Base-by-base conservation (phyloP, 1,284 basidiomycete species). In the Anthracocystis panici-leucophaei region DNA sequence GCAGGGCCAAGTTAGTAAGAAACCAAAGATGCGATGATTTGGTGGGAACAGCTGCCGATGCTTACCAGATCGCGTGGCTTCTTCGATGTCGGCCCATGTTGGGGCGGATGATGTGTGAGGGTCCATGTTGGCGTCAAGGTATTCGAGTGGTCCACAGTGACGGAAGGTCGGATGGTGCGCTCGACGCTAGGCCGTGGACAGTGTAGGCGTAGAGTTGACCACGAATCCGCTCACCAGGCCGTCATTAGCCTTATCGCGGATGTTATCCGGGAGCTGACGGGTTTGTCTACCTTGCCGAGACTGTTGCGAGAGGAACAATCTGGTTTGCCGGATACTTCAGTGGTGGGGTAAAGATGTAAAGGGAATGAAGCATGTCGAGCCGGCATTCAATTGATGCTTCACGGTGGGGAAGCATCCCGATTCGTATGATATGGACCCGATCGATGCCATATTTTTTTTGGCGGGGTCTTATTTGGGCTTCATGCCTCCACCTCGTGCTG, bases 21-120 rank as follows among this genome's bases (percentile, higher is more conserved):
- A 25, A 18, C 11, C 11, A 51, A 14, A 10, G 20, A 33, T 46
- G 35, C 16, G 16, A 5, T 18, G 23, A 29, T 33, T 14, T 14
- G 49, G 27, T 7, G 18, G 12, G 3, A 29, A 27, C 31, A 14
- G 51, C 27, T 33, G 16, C 25, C 25, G 49, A 65, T 53, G 25
- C 74, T 63, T 50, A 77, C 75, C 69, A 57, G 62, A 65, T 18
- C 63, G 66, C 9, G 70, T 77, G 14, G 75, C 75, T 40, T 73
- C 69, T 56, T 77, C 69, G 16, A 77, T 77, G 33, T 77, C 70
- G 6, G 69, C 62, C 75, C 75, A 77, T 10, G 62, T 63, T 12
- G 75, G 75, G 44, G 56, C 65, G 21, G 29, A 7, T 44, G 46
- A 38, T 2, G 54, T 18, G 8, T 49, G 29, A 5, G 53, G 29